Evolutionary conservation across 2,329 filamentous ascomycete species (phyloP).

Genomic region (Colletotrichum echinochloae): DNA sequence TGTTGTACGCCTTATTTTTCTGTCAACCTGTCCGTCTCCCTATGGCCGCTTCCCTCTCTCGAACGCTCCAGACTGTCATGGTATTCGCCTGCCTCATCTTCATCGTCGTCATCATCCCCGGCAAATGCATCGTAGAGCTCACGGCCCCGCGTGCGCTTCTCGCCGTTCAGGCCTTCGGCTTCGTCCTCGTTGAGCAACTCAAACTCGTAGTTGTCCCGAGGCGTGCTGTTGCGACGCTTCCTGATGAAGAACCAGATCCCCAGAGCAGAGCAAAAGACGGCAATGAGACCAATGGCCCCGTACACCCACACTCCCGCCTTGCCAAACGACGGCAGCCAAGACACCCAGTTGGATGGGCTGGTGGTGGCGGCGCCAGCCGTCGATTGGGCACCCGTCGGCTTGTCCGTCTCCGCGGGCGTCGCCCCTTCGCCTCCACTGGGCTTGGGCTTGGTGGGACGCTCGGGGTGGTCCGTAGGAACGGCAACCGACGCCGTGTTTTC

Average conservation of each 20-base stretch:
- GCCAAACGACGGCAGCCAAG: slow-evolving; percentile 91
- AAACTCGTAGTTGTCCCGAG: slow-evolving; percentile 90
- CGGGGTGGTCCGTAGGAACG: slow-evolving; percentile 71
- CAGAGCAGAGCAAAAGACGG: slow-evolving; percentile 83
- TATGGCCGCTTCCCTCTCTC: slow-evolving; percentile 37
- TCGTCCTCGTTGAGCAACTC: slow-evolving; percentile 91
- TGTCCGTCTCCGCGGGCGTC: slow-evolving; percentile 48
- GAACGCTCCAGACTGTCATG: slow-evolving; percentile 41
- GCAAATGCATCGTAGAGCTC: slow-evolving; percentile 99
- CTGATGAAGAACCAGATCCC: slow-evolving; percentile 86
- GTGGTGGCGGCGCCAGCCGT: slow-evolving; percentile 57
- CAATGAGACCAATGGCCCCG: slow-evolving; percentile 85
- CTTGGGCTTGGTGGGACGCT: slow-evolving; percentile 69
- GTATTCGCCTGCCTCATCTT: slow-evolving; percentile 60
- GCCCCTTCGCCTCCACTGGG: slow-evolving; percentile 49
- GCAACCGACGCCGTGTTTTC: slow-evolving; percentile 55
- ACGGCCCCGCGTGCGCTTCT: slow-evolving; percentile 75
- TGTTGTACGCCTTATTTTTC: slow-evolving; percentile 39
- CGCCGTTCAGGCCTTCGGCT: slow-evolving; percentile 64
- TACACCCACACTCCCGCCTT: slow-evolving; percentile 95
- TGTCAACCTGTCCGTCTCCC: slow-evolving; percentile 37
- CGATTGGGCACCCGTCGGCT: slow-evolving; percentile 48
- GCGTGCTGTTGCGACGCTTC: slow-evolving; percentile 80
- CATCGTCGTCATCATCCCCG: slow-evolving; percentile 83
- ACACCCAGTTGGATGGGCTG: slow-evolving; percentile 79